phyloP scores from a whole-genome alignment of 306 rosid genomes.

The Castanea crenata region DNA sequence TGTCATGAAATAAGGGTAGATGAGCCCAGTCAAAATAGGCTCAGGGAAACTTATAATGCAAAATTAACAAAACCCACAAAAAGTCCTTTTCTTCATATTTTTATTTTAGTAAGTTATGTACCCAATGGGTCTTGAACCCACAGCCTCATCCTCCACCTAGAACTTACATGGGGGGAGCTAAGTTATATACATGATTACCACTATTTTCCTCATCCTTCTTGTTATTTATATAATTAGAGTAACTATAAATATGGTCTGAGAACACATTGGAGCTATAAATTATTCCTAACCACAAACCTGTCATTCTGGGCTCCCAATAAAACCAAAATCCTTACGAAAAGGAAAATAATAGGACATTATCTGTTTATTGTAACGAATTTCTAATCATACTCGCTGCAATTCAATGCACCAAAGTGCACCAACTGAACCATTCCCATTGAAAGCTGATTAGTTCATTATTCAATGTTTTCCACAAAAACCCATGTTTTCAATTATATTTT shows the following conservation, averaged over 20 bases:
- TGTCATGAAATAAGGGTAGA: conserved; percentile 50
- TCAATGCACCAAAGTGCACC: neutral
- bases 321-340: neutral
- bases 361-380: neutral
- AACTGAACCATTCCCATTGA: neutral
- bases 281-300: neutral
- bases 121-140: no score
- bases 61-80: conserved; percentile 10
- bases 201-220: conserved; percentile 6
- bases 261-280: neutral
- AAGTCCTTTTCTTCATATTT: conserved; percentile 10
- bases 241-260: neutral
- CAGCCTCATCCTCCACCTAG: no score
- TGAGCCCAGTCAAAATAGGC: conserved; percentile 37
- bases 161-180: no score
- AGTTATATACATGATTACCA: no score
- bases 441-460: neutral
- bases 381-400: neutral
- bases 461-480: neutral
- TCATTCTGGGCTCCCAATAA: neutral
- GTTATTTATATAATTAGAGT: neutral
- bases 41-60: neutral
- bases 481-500: neutral
- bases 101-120: neutral
- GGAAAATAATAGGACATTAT: neutral